Evolutionary conservation across 73 alveolate genomes (phyloP).

Genomic region (Vitrella brassicaformis): DNA sequence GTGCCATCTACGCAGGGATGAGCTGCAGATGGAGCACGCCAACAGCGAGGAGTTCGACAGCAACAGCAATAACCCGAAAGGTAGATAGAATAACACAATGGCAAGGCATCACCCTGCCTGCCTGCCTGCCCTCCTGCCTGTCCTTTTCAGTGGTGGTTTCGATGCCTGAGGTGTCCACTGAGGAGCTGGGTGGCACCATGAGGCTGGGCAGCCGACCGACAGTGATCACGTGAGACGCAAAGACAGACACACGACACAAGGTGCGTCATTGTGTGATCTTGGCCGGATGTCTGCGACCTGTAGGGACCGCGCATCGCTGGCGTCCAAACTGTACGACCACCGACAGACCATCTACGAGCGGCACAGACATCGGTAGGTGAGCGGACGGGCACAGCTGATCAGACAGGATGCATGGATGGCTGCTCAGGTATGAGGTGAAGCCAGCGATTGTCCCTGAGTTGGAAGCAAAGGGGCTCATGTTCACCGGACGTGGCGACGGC

Average conservation of each 20-base stretch:
- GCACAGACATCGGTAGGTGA: background rate
- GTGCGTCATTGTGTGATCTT: background rate
- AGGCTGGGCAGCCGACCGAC: conserved; percentile 50
- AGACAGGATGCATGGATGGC: background rate
- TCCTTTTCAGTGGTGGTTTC: conserved; percentile 34
- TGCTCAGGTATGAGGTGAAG: background rate
- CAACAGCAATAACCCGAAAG: background rate
- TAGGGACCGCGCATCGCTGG: background rate
- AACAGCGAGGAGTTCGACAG: background rate
- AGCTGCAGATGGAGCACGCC: background rate
- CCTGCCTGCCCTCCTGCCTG: too few species aligned
- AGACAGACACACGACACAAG: too few species aligned
- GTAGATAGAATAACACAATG: too few species aligned
- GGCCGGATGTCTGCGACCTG: background rate
- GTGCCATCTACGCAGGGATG: background rate
- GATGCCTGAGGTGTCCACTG: conserved; percentile 44
- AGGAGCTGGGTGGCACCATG: conserved; percentile 51
- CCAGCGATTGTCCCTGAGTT: background rate
- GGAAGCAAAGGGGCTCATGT: background rate
- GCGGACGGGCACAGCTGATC: background rate
- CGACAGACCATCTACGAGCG: background rate
- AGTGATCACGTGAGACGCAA: conserved; percentile 16
- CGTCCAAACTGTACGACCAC: background rate
- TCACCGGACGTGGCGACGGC: background rate
- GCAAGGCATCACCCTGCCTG: too few species aligned